Evolutionary conservation across 805 yeast genomes (phyloP).

Genomic region (Teunomyces pallodes): DNA sequence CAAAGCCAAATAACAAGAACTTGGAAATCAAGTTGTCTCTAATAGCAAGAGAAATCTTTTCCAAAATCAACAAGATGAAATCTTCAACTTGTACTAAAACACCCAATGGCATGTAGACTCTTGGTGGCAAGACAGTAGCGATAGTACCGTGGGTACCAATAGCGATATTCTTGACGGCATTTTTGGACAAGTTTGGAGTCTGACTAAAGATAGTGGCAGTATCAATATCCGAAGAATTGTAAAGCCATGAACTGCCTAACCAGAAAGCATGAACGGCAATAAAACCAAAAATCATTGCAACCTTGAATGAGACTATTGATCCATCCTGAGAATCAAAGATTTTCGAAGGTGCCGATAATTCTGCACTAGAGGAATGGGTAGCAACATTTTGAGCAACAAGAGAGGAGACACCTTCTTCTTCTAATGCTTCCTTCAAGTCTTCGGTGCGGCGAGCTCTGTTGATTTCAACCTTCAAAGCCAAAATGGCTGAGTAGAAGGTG

Average conservation of each 20-base stretch:
- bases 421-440: conserved; percentile 71
- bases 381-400: conserved; percentile 69
- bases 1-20: conserved; percentile 66
- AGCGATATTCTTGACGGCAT: conserved; percentile 42
- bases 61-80: conserved; percentile 47
- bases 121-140: conserved; percentile 57
- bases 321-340: conserved; percentile 23
- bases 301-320: conserved; percentile 52
- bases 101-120: conserved; percentile 57
- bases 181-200: conserved; percentile 34
- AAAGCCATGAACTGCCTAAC: conserved; percentile 69
- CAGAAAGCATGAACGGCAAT: conserved; percentile 65
- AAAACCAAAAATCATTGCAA: conserved; percentile 58
- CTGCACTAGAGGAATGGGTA: conserved; percentile 40
- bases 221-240: conserved; percentile 22
- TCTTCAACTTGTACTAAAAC: conserved; percentile 62
- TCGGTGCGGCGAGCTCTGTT: conserved; percentile 79
- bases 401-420: conserved; percentile 87
- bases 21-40: conserved; percentile 81
- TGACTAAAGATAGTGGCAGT: conserved; percentile 9
- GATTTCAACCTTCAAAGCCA: conserved; percentile 87
- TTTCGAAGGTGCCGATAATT: conserved; percentile 24
- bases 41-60: conserved; percentile 62
- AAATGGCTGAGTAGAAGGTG: conserved; percentile 80
- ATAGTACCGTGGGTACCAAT: conserved; percentile 50